Evolutionary conservation across 495 filamentous ascomycete species (phyloP).

Genomic region (Penicillium desertorum): DNA sequence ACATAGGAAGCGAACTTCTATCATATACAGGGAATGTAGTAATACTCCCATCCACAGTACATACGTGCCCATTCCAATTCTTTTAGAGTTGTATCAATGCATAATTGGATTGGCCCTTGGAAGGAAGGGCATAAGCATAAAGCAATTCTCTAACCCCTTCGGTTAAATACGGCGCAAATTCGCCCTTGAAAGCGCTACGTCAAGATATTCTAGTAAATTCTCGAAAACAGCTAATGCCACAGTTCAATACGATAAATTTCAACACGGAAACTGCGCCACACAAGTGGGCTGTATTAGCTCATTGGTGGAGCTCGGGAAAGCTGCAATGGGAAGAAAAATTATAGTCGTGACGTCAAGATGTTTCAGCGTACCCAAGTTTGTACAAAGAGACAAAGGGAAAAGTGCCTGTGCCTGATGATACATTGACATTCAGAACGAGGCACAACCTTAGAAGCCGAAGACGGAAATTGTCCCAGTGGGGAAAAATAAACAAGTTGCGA

Average conservation of each 20-base stretch:
- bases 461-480: background rate
- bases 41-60: background rate
- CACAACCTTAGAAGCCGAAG: background rate
- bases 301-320: constrained; percentile 6
- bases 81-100: background rate
- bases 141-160: background rate
- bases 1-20: background rate
- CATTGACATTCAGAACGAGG: constrained; percentile 9
- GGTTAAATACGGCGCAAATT: background rate
- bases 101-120: background rate
- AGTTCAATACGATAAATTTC: constrained; percentile 9
- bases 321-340: constrained; percentile 7
- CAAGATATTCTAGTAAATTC: background rate
- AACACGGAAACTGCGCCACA: constrained; percentile 20
- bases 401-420: constrained; percentile 19
- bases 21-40: background rate
- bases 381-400: constrained; percentile 1
- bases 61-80: background rate
- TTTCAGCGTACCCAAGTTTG: constrained; percentile 20
- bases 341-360: constrained; percentile 32
- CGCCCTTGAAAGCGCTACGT: background rate
- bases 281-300: constrained; percentile 19
- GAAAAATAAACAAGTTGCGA: background rate
- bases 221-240: background rate
- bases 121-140: background rate